Percentiles rank a stretch among this genome's conserved stretches.
phyloP scores from a whole-genome alignment of 768 basidiomycete genomes.

The Lanmaoa pseudosensibilis region DNA sequence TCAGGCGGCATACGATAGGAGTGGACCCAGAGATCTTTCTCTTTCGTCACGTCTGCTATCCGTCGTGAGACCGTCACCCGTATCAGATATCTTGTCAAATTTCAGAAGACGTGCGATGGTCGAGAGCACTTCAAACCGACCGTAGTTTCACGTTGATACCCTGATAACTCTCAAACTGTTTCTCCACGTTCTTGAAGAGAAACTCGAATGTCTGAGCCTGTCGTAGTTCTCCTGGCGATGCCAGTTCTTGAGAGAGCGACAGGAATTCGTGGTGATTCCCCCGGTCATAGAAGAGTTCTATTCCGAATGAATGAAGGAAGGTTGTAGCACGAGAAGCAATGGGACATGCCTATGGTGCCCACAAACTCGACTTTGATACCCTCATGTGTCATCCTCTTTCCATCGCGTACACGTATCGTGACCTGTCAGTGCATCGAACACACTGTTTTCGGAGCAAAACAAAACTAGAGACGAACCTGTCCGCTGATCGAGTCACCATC shows the following conservation, averaged over 20 bases:
- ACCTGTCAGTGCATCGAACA: conserved; percentile 48
- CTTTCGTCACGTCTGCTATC: conserved; percentile 92
- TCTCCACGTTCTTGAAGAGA: conserved; percentile 98
- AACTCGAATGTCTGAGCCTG: conserved; percentile 97
- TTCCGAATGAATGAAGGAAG: not conserved
- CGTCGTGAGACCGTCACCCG: conserved; percentile 88
- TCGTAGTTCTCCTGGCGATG: conserved; percentile 95
- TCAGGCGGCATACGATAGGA: conserved; percentile 99
- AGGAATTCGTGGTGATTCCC: conserved; percentile 99
- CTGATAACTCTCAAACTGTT: conserved; percentile 97
- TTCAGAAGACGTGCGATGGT: conserved; percentile 4
- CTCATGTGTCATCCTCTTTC: conserved; percentile 92
- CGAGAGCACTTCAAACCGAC: conserved; percentile 45
- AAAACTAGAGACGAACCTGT: conserved; percentile 52
- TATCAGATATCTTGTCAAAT: conserved; percentile 73
- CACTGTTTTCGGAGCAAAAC: not conserved
- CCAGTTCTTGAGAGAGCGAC: conserved; percentile 91
- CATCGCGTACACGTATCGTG: conserved; percentile 85
- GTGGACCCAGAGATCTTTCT: conserved; percentile 96
- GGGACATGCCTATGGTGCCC: conserved; percentile 83
- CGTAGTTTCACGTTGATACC: conserved; percentile 98
- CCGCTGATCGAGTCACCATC: conserved; percentile 93
- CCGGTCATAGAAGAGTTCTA: conserved; percentile 91
- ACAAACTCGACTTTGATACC: conserved; percentile 98
- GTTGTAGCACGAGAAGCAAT: not conserved